Base-by-base conservation (phyloP, 2,329 filamentous ascomycete species). In the Diaporthe australafricana region DNA sequence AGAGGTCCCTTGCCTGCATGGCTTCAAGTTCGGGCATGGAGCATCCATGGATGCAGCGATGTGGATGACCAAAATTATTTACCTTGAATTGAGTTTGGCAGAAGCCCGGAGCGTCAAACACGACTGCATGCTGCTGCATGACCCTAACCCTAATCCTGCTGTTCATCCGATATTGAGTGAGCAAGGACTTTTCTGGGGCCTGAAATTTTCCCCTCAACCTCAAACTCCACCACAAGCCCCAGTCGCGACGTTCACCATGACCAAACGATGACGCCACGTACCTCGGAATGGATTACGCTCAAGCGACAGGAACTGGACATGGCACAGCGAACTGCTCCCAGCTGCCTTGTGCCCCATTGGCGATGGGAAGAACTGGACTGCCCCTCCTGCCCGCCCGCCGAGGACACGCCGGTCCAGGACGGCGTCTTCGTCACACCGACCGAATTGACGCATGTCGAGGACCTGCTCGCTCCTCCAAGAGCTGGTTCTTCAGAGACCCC, bases 111-210 rank as follows among this genome's bases (percentile, higher is more conserved):
- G 38, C n/a, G 14, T 62, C 25, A 6, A 35, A 17, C 20, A n/a
- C 22, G 14, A 14, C 16, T 27, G 14, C 35, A 8, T 3, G 25
- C 5, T 27, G 38, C 35, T 14, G 22, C 20, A n/a, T 8, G 22
- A 62, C 60, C 60, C 60, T 42, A 48, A 63, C 60, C 60, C 60
- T 63, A 14, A 8, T 42, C 22, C 60, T 20, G 27, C 42, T 25
- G 20, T 32, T 35, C 42, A 14, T 22, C 60, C 42, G 20, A 63
- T n/a, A n/a, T n/a, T n/a, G n/a, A 32, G 57, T 47, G 30, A 63
- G 20, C 40, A 63, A 20, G 57, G 22, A 47, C 12, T 62, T 47
- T 22, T 22, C 40, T 42, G 40, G 40, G 35, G 27, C 60, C 42
- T 30, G 60, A 9, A 22, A 22, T 25, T 48, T 65, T 25, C n/a